These are phyloP conservation scores for Alternaria viburni DNA, from an alignment of 2,329 filamentous ascomycete genomes.

Conservation along the genomic window DNA sequence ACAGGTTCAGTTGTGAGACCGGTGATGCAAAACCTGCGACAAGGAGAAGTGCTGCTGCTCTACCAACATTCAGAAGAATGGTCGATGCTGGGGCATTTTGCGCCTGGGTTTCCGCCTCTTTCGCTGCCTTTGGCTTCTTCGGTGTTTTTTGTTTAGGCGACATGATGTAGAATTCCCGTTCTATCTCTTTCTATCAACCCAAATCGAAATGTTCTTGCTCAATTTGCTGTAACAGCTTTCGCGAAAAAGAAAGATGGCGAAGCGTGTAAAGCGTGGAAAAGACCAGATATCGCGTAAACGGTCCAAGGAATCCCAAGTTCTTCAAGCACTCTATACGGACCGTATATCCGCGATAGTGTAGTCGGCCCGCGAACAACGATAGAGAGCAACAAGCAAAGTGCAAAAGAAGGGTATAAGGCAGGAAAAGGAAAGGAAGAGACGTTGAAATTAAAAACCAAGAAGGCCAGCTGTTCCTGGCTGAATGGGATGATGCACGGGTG, in stretches of 20 bases:
- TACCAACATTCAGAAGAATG: conserved; percentile 39
- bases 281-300: conserved; percentile 20
- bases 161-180: conserved; percentile 26
- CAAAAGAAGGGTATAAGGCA: conserved; percentile 9
- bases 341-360: conserved; percentile 23
- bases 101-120: conserved; percentile 31
- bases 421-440: conserved; percentile 10
- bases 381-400: not conserved
- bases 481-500: conserved; percentile 38
- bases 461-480: conserved; percentile 42
- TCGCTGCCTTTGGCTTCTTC: conserved; percentile 43
- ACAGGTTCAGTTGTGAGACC: conserved; percentile 76
- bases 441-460: conserved; percentile 23
- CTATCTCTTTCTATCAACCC: conserved; percentile 6
- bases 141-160: conserved; percentile 42
- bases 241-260: not conserved
- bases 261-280: conserved; percentile 6
- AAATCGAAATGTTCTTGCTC: not conserved
- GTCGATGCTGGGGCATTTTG: conserved; percentile 29
- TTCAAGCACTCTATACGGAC: conserved; percentile 24
- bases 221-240: too few species aligned
- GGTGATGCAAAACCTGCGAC: conserved; percentile 70
- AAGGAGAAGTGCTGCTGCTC: conserved; percentile 54
- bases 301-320: conserved; percentile 19
- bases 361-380: conserved; percentile 29